Conservation (phyloP, 2,329 filamentous ascomycete genomes). For the Leptoxyphium fumago region DNA sequence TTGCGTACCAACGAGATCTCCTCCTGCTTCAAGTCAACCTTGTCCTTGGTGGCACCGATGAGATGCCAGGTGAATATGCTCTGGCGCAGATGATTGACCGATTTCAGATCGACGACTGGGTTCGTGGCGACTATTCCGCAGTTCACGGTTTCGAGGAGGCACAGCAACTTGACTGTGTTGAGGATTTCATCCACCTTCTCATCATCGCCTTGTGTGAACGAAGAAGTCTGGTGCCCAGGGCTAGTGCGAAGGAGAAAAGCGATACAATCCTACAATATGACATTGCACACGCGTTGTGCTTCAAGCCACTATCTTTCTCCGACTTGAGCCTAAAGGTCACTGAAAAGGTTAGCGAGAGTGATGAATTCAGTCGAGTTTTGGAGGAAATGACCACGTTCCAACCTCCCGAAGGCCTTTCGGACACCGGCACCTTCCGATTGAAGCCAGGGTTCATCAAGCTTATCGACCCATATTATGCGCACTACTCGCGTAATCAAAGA, state of each 20-base stretch:
- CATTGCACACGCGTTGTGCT: slow-evolving; percentile 85
- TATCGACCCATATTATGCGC: slow-evolving; percentile 87
- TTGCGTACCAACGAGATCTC: slow-evolving; percentile 87
- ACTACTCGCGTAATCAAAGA: slow-evolving; percentile 92
- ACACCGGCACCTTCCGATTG: slow-evolving; percentile 87
- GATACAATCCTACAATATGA: slow-evolving; percentile 68
- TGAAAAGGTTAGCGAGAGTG: slow-evolving; percentile 77
- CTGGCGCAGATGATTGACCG: slow-evolving; percentile 83
- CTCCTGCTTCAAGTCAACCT: slow-evolving; percentile 85
- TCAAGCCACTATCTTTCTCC: slow-evolving; percentile 89
- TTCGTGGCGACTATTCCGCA: slow-evolving; percentile 65
- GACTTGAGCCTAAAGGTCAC: slow-evolving; percentile 76
- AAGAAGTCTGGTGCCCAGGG: slow-evolving; percentile 55
- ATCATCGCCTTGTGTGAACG: slow-evolving; percentile 85
- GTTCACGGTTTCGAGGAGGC: slow-evolving; percentile 65
- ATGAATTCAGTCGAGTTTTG: slow-evolving; percentile 72
- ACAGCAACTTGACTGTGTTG: slow-evolving; percentile 83
- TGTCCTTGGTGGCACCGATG: slow-evolving; percentile 67
- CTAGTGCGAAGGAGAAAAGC: slow-evolving; percentile 4
- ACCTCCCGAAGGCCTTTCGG: slow-evolving; percentile 76
- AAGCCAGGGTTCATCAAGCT: slow-evolving; percentile 74
- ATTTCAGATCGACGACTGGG: slow-evolving; percentile 78
- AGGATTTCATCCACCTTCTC: slow-evolving; percentile 88
- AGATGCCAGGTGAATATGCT: slow-evolving; percentile 39
- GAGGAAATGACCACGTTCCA: slow-evolving; percentile 82